Base-by-base conservation (phyloP, 2,329 filamentous ascomycete species). In the Juglanconis sp. region DNA sequence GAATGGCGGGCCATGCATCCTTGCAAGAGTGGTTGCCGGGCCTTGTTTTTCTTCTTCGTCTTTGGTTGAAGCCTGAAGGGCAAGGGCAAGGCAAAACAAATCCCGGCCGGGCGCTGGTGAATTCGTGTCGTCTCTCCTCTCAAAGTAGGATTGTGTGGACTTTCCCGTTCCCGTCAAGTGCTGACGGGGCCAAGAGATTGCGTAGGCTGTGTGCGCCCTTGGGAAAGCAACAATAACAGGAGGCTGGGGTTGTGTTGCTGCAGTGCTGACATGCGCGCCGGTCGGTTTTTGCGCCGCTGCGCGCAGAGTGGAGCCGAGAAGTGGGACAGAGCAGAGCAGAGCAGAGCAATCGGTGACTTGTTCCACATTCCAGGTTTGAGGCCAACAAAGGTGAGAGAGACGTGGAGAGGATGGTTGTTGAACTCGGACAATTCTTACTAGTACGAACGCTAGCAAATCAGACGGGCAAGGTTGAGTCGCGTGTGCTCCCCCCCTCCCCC, bases 211-310 rank as follows among this genome's bases (percentile, higher is more conserved):
- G 4, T 42, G 38, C 38, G 38, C 38, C 38, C 38, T 42, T 42
- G 10, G 34, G 5, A 15, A 17, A 30, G 36, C 24, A 11, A 31
- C 30, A 53, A 10, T 5, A 56, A 34, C 2, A 24, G 44, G 53
- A 56, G 53, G 53, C 53, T 56, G 53, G 53, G 51, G 24, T 24
- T 40, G 31, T 3, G 42, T 3, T 49, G 32, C 42, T 56, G 53
- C 53, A 56, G 7, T 49, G 53, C 53, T 56, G 46, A 56, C 44
- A 46, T 13, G 31, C 44, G 34, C 53, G 34, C 40, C 52, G 53
- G 44, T 34, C 53, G 24, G 44, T 48, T 46, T 56, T 38, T 56
- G 53, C 53, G 53, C 53, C 53, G 53, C 15, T 38, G 53, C 53
- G 42, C 24, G 24, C 24, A 24, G 24, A 24, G 24, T 24, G 24